Base-by-base conservation (phyloP, 106 monocot genomes). In the Agapanthus africanus region DNA sequence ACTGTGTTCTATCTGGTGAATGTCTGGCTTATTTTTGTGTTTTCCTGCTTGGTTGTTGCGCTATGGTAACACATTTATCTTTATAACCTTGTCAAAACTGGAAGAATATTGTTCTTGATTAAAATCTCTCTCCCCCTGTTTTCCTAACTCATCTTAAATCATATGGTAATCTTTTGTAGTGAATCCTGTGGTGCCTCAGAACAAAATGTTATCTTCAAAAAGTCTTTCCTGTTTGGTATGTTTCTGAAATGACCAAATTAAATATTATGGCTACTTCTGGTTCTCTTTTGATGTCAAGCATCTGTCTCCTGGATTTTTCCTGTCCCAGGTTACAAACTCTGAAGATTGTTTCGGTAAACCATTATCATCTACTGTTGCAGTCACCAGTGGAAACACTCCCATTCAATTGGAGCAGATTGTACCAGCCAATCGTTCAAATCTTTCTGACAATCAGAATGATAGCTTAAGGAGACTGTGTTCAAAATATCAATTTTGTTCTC, bases 371-470 rank as follows among this genome's bases (percentile, higher is more conserved):
- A 37, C 23, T 39, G 27, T 69, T 69, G 26, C 66, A 72, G 75
- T 62, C 40, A 18, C 59, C n/a, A 73, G 40, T 69, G 44, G 40
- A 26, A 72, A 61, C 40, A 60, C 32, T 44, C 36, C 15, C 70
- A 30, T 49, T 69, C 61, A 71, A 35, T 41, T 89, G 37, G 78
- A 23, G 26, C 59, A 74, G 21, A 77, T 89, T 39, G 37, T 81
- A 72, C 87, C 97, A 49, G 92, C 92, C 30, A 97, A 92, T 72
- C 80, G 86, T 35, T 86, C 92, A 77, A 76, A 42, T 59, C 71
- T 87, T 72, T 79, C 77, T 39, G 62, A 32, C 40, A 73, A 73
- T 60, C 59, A 77, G n/a, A 44, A 63, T 27, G 30, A 16, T 66
- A 33, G 33, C 47, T 61, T 63, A 21, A 35, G 63, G 3, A 21